Evolutionary conservation across 441 rosid genomes (phyloP).

Genomic region (Sinapis alba): DNA sequence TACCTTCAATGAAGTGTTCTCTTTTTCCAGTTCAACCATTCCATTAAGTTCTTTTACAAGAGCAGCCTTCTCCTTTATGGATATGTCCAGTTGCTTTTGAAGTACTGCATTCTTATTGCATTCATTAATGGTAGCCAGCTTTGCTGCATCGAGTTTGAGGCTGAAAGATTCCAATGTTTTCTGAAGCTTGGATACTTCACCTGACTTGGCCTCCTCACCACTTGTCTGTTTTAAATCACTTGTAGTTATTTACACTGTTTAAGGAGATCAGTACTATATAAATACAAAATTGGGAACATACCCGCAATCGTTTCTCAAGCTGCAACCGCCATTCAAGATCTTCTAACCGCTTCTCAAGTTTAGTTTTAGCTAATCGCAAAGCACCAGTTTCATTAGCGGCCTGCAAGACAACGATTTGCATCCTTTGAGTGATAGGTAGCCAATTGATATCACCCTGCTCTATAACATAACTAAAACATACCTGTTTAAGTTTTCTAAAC

Average conservation of each 20-base stretch:
- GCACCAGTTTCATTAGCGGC: constrained; percentile 98
- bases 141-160: constrained; percentile 94
- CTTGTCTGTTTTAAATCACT: constrained; percentile 57
- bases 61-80: constrained; percentile 76
- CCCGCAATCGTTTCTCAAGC: constrained; percentile 90
- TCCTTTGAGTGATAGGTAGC: constrained; percentile 15
- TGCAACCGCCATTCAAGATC: constrained; percentile 94
- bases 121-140: constrained; percentile 84
- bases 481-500: constrained; percentile 77
- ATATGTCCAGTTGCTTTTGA: constrained; percentile 77
- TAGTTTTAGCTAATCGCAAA: constrained; percentile 86
- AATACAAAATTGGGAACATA: constrained; percentile 45
- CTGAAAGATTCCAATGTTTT: constrained; percentile 70
- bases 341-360: constrained; percentile 95
- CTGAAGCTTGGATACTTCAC: constrained; percentile 79
- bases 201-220: constrained; percentile 76
- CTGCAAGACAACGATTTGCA: constrained; percentile 47
- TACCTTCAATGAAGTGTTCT: constrained; percentile 77
- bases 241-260: constrained; percentile 21
- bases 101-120: constrained; percentile 88
- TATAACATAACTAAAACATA: constrained; percentile 36
- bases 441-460: constrained; percentile 18
- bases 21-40: constrained; percentile 73
- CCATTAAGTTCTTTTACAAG: constrained; percentile 70
- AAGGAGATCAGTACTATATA: constrained; percentile 16